Evolutionary conservation across 108 stramenopile species (phyloP).

Genomic region (Cyclotella atomus): DNA sequence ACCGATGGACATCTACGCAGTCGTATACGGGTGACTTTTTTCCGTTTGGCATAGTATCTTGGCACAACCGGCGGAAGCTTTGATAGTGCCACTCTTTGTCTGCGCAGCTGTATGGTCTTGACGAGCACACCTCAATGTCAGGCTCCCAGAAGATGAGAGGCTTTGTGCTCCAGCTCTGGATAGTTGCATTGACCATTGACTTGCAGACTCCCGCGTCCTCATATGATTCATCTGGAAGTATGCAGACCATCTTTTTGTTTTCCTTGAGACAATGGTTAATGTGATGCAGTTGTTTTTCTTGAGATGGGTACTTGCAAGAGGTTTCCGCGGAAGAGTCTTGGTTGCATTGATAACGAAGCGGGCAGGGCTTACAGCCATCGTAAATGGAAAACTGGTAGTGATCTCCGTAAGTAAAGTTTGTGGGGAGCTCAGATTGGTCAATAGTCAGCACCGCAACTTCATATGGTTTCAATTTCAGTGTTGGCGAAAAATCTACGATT

Average conservation of each 20-base stretch:
- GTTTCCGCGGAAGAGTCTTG: constrained; percentile 10
- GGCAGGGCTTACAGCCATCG: constrained; percentile 87
- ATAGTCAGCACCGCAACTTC: constrained; percentile 77
- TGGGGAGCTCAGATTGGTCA: constrained; percentile 60
- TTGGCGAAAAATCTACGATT: constrained; percentile 42
- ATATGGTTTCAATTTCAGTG: constrained; percentile 56
- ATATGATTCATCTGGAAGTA: constrained; percentile 41
- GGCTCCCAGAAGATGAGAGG: constrained; percentile 49
- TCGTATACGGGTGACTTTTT: constrained; percentile 38
- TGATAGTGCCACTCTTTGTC: constrained; percentile 55
- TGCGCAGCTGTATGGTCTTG: constrained; percentile 74
- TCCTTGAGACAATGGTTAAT: constrained; percentile 54
- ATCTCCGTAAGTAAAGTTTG: constrained; percentile 79
- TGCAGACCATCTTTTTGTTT: constrained; percentile 52
- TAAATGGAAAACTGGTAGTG: constrained; percentile 82
- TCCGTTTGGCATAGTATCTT: constrained; percentile 43
- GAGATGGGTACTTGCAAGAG: constrained; percentile 34
- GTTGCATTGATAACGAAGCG: constrained; percentile 72
- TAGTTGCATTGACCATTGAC: constrained; percentile 6
- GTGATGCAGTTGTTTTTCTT: constrained; percentile 26
- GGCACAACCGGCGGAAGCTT: constrained; percentile 61
- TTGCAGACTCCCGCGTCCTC: constrained; percentile 40
- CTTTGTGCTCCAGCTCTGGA: background rate
- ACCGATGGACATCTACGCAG: constrained; percentile 42
- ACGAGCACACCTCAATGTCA: constrained; percentile 58